These are phyloP conservation scores for Cucurbita ficifolia DNA, from an alignment of 306 rosid species.

Conservation along the genomic window DNA sequence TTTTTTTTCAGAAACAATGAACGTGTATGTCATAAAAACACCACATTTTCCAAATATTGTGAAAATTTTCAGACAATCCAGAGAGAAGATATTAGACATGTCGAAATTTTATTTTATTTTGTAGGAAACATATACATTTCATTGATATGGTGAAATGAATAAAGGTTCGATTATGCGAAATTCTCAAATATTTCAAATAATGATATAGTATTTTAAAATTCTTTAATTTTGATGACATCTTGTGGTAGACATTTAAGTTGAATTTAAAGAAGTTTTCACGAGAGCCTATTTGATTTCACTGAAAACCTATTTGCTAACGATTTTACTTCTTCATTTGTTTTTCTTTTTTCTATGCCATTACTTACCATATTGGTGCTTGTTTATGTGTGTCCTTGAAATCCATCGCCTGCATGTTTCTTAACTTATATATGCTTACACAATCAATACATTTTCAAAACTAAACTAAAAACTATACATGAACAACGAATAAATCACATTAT, in stretches of 20 bases:
- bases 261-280: not conserved
- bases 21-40: not conserved
- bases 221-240: not conserved
- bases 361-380: not conserved
- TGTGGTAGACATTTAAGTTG: too few relatives aligned
- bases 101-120: not conserved
- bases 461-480: not conserved
- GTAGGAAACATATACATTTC: not conserved
- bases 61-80: not conserved
- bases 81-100: not conserved
- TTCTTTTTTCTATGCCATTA: not conserved
- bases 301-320: not conserved
- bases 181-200: not conserved
- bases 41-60: not conserved
- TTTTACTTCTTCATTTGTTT: not conserved
- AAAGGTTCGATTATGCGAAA: not conserved
- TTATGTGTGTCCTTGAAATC: not conserved
- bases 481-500: not conserved
- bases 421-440: not conserved
- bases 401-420: not conserved
- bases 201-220: not conserved
- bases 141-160: not conserved
- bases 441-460: not conserved
- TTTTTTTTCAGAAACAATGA: not conserved
- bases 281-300: too few relatives aligned